These are phyloP conservation scores for Choanephora cucurbitarum DNA, from an alignment of 371 early-diverging fungal species.

Conservation along the genomic window DNA sequence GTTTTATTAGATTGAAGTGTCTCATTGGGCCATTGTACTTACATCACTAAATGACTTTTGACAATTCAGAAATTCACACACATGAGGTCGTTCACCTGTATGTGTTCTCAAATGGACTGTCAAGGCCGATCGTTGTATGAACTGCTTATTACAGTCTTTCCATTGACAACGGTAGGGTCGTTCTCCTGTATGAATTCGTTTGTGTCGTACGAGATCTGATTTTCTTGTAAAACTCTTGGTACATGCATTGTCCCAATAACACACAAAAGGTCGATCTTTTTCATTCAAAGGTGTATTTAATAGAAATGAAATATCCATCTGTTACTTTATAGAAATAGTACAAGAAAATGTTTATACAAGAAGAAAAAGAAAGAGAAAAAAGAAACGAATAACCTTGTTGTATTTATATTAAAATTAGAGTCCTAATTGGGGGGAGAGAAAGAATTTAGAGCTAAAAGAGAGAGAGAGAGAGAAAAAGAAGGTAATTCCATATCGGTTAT, in stretches of 20 bases:
- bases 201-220: conserved; percentile 73
- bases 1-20: no score
- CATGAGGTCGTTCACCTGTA: conserved; percentile 80
- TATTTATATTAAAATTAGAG: no score
- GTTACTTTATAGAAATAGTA: no score
- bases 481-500: no score
- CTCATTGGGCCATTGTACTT: no score
- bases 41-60: conserved; percentile 66
- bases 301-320: neutral
- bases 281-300: neutral
- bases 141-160: conserved; percentile 67
- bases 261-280: conserved; percentile 19
- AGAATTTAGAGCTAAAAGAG: neutral
- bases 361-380: no score
- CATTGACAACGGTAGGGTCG: conserved; percentile 65
- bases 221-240: conserved; percentile 70
- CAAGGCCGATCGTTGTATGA: conserved; percentile 78
- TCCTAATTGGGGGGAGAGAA: no score
- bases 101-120: conserved; percentile 79
- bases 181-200: conserved; percentile 75
- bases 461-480: no score
- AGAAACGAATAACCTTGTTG: no score
- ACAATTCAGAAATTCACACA: conserved; percentile 62
- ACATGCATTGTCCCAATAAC: conserved; percentile 59
- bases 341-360: no score